phyloP scores from a whole-genome alignment of 768 basidiomycete species.

The Tylopilus sp. region DNA sequence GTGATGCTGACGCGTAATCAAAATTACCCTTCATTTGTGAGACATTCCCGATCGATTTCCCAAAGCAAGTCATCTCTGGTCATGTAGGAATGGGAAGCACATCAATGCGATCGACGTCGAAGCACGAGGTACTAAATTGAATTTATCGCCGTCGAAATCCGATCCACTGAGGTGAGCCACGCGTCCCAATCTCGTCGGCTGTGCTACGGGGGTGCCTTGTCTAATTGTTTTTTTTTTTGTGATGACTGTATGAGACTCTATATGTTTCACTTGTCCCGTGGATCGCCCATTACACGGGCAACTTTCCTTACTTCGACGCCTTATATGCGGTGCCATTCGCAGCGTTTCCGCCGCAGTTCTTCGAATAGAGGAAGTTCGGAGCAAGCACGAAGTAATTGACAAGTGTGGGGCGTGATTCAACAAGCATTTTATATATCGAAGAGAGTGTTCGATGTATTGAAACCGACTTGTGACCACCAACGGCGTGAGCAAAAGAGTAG shows the following conservation, averaged over 20 bases:
- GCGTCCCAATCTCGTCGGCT: slow-evolving; percentile 22
- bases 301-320: slow-evolving; percentile 12
- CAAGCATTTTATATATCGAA: background rate
- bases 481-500: no score
- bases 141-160: slow-evolving; percentile 14
- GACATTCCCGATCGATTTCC: slow-evolving; percentile 14
- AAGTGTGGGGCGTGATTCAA: background rate
- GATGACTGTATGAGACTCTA: slow-evolving; percentile 10
- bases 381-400: slow-evolving; percentile 1
- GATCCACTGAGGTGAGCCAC: slow-evolving; percentile 15
- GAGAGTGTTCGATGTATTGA: background rate
- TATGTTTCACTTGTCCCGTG: slow-evolving; percentile 9
- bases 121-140: slow-evolving; percentile 10
- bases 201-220: slow-evolving; percentile 16
- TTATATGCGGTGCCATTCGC: background rate
- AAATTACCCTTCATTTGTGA: slow-evolving; percentile 3
- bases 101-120: slow-evolving; percentile 26
- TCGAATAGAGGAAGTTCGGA: no score
- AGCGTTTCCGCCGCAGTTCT: background rate
- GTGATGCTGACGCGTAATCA: slow-evolving; percentile 11
- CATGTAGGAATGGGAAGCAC: slow-evolving; percentile 14
- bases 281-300: background rate
- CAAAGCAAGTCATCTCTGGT: slow-evolving; percentile 18
- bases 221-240: slow-evolving; percentile 19
- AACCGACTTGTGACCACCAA: no score